These are phyloP conservation scores for Naganishia randhawae DNA, from an alignment of 768 basidiomycete species.

Conservation along the genomic window DNA sequence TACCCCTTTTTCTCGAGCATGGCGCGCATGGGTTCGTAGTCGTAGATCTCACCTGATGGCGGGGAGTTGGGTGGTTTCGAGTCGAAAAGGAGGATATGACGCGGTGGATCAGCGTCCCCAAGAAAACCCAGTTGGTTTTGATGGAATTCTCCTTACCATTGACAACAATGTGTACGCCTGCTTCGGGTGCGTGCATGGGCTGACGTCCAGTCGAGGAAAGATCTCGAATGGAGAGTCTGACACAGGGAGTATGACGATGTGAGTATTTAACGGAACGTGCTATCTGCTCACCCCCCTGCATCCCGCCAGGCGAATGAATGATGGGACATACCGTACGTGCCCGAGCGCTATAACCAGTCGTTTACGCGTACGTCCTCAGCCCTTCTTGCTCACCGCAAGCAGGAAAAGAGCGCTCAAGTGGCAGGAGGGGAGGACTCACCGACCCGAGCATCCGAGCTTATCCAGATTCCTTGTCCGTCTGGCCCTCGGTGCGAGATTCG, in stretches of 20 bases:
- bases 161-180: conserved; percentile 39
- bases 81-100: no score
- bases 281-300: no score
- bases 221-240: conserved; percentile 42
- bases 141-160: conserved; percentile 36
- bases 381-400: neutral
- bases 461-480: conserved; percentile 36
- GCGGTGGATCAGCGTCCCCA: no score
- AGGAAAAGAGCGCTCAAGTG: neutral
- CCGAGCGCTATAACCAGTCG: conserved; percentile 31
- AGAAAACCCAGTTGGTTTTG: neutral
- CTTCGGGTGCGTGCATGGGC: conserved; percentile 37
- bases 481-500: conserved; percentile 36
- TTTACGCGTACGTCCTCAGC: neutral
- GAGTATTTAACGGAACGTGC: neutral
- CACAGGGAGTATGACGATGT: no score
- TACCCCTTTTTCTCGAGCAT: conserved; percentile 29
- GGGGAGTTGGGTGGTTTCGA: neutral
- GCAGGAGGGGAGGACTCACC: conserved; percentile 23
- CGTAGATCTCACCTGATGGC: conserved; percentile 16
- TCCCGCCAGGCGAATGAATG: no score
- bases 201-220: conserved; percentile 37
- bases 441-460: conserved; percentile 24
- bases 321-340: conserved; percentile 30
- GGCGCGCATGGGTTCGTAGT: conserved; percentile 36